Percentiles rank a stretch among this genome's conserved stretches.
These are phyloP conservation scores for Datura wrightii DNA, from an alignment of 257 asterid species.

Conservation along the genomic window DNA sequence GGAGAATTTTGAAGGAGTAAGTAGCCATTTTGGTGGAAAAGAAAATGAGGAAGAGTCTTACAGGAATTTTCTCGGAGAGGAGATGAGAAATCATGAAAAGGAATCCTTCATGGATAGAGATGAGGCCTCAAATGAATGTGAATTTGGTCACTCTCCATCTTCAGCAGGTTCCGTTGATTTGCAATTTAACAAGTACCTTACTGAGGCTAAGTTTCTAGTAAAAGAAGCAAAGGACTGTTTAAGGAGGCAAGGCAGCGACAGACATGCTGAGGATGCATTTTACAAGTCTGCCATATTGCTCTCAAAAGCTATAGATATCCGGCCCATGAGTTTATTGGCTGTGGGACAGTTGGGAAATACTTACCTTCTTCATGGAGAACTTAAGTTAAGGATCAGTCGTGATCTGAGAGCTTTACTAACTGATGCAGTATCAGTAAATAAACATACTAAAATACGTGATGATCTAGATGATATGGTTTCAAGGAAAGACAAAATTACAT, in stretches of 20 bases:
- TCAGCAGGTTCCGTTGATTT: conserved; percentile 51
- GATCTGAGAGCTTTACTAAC: conserved; percentile 68
- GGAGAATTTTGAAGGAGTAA: conserved; percentile 36
- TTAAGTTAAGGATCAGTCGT: conserved; percentile 69
- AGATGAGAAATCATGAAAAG: conserved; percentile 36
- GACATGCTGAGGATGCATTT: conserved; percentile 61
- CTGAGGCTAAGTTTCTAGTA: conserved; percentile 69
- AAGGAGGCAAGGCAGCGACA: conserved; percentile 46
- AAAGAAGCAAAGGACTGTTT: conserved; percentile 71
- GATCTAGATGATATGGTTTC: conserved; percentile 44
- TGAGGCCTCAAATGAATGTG: conserved; percentile 43
- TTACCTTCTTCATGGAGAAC: conserved; percentile 90
- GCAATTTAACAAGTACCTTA: conserved; percentile 64
- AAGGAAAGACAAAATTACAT: conserved; percentile 50
- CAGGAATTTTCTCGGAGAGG: conserved; percentile 43
- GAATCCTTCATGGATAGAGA: conserved; percentile 38
- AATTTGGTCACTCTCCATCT: conserved; percentile 41
- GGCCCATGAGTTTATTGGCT: conserved; percentile 92
- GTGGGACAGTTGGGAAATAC: conserved; percentile 89
- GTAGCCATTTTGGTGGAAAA: conserved; percentile 40
- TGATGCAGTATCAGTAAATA: conserved; percentile 41
- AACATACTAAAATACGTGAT: conserved; percentile 41
- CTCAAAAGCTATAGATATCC: conserved; percentile 69
- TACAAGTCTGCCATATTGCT: conserved; percentile 63
- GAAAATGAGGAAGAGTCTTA: conserved; percentile 51